These are phyloP conservation scores for Gracilaria gracilis DNA, from an alignment of 23 red algal species.

Conservation along the genomic window DNA sequence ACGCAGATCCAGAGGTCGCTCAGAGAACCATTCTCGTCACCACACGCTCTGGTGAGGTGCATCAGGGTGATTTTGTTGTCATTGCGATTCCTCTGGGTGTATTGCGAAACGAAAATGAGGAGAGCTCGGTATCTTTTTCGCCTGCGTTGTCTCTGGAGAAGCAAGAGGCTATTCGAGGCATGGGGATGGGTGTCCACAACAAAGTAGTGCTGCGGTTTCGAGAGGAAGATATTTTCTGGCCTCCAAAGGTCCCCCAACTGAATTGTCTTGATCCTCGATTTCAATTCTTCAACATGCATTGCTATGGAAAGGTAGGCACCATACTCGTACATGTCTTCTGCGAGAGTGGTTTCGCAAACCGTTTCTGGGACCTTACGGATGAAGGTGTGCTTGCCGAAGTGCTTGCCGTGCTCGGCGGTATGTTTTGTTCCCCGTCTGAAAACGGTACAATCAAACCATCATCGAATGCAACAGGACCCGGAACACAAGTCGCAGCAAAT, in stretches of 20 bases:
- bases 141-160: constrained; percentile 51
- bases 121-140: constrained; percentile 54
- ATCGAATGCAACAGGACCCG: neutral
- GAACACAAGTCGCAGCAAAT: neutral
- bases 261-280: constrained; percentile 71
- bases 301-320: constrained; percentile 64
- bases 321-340: constrained; percentile 57
- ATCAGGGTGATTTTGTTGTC: constrained; percentile 64
- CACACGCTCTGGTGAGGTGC: constrained; percentile 44
- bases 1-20: constrained; percentile 35
- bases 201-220: constrained; percentile 63
- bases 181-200: constrained; percentile 77
- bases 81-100: constrained; percentile 66
- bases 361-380: constrained; percentile 44
- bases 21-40: constrained; percentile 53
- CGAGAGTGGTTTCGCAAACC: constrained; percentile 57
- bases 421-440: constrained; percentile 55
- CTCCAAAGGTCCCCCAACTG: constrained; percentile 53
- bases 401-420: constrained; percentile 45
- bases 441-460: neutral
- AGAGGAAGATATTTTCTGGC: constrained; percentile 70
- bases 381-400: constrained; percentile 45
- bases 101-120: constrained; percentile 31
- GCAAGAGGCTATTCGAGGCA: constrained; percentile 47
- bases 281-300: constrained; percentile 75